Evolutionary conservation across 257 asterid genomes (phyloP), one percentile per base, ranked within the genome.

Genomic region (Petunia axillaris): DNA sequence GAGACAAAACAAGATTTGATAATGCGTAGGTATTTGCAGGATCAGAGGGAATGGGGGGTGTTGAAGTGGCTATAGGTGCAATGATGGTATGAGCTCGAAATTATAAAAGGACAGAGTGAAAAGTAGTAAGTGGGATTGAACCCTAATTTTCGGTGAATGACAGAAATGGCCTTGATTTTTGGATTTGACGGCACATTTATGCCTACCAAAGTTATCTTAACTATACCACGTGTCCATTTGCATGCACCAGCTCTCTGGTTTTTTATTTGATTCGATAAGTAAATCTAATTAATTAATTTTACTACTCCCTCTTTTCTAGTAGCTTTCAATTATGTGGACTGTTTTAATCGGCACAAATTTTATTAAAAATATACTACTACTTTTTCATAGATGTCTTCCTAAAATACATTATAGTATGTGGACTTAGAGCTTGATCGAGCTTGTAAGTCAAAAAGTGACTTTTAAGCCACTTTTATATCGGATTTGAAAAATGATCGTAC

Each of bases 221-320:
- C 38, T 60, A 76, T 78, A 7, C 83, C 94, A 86, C 94, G 92
- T 88, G 92, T 85, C 92, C 74, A 37, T 82, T 43, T 87, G 91
- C 94, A 87, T 90, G 92, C 77, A 58, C 74, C 46, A 78, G 58
- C 35, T 2, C 9, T n/a, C n/a, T 16, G 3, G 4, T 8, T n/a
- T 41, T 41, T 75, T 67, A 16, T 25, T 25, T 25, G 25, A 0
- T 25, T 25, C 25, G 0, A 25, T 25, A 25, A 25, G 25, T 25
- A 25, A 25, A 25, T 25, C 0, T 25, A 25, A 25, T 25, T 25
- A 25, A 25, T 25, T 25, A 25, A 25, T 25, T 25, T 25, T 25
- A 25, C 25, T 25, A 25, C 25, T 25, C n/a, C n/a, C 25, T 25
- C 25, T 0, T 25, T 25, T 25, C 25, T 25, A 25, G 0, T 25